Evolutionary conservation across 371 early-diverging fungal genomes (phyloP).

Genomic region (Haplosporangium sp.): DNA sequence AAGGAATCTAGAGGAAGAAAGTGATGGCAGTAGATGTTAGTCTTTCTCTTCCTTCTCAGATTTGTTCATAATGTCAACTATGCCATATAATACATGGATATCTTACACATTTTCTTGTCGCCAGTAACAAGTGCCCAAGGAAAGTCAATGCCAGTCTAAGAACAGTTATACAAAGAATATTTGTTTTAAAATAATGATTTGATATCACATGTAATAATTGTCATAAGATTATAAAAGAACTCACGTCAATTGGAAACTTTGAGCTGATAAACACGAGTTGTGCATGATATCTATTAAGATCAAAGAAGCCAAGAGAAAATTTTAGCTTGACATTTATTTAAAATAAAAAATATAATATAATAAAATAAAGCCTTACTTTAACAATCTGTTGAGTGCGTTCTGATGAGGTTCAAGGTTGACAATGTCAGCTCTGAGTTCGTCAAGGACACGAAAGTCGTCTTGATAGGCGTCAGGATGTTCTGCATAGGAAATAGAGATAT

Average conservation of each 20-base stretch:
- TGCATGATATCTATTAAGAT: constrained; percentile 77
- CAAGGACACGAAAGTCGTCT: constrained; percentile 88
- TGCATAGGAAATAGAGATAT: constrained; percentile 80
- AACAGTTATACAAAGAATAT: background rate
- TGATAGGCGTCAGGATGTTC: constrained; percentile 89
- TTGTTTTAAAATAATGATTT: no score
- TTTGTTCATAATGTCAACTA: background rate
- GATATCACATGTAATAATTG: background rate
- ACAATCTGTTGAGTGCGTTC: constrained; percentile 74
- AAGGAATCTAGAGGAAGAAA: constrained; percentile 15
- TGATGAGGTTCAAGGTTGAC: constrained; percentile 76
- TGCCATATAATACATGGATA: background rate
- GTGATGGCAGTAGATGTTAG: background rate
- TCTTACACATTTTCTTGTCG: constrained; percentile 51
- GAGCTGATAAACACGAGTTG: constrained; percentile 85
- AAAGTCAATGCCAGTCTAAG: constrained; percentile 74
- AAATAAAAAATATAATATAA: no score
- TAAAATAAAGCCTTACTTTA: constrained; percentile 62
- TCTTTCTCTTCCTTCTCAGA: no score
- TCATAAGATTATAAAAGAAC: constrained; percentile 23
- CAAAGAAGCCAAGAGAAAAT: background rate
- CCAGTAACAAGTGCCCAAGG: constrained; percentile 72
- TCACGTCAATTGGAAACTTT: constrained; percentile 89
- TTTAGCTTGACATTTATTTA: no score
- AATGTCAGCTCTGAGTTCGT: constrained; percentile 81